Conservation (phyloP, 352 stramenopile species). For the Phytophthora cryptogea region DNA sequence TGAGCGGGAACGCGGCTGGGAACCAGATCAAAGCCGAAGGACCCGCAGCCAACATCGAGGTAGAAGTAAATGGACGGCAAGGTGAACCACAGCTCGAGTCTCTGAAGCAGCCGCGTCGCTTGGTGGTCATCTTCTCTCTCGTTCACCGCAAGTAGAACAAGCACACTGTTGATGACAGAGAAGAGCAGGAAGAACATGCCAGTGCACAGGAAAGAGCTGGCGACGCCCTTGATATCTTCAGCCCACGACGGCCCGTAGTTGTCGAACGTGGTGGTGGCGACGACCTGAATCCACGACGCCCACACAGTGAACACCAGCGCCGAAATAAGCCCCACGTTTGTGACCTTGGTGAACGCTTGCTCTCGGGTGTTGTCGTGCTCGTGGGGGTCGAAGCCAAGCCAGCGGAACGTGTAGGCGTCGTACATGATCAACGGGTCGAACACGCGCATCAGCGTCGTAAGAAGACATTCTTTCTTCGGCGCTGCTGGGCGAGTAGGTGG, state of each 20-base stretch:
- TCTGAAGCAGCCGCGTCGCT: conserved; percentile 16
- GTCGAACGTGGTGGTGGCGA: conserved; percentile 26
- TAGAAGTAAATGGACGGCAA: conserved; percentile 40
- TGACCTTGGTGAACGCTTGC: conserved; percentile 38
- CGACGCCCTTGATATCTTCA: conserved; percentile 15
- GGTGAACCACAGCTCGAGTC: conserved; percentile 31
- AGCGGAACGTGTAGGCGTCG: conserved; percentile 42
- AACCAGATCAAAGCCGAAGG: conserved; percentile 37
- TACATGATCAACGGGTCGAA: conserved; percentile 35
- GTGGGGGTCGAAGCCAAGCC: conserved; percentile 36
- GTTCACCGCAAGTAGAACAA: conserved; percentile 8
- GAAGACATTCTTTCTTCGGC: not conserved
- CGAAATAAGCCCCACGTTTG: conserved; percentile 35
- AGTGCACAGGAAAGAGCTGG: conserved; percentile 19
- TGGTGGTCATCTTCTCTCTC: conserved; percentile 28
- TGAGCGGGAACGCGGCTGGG: conserved; percentile 29
- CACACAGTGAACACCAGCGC: conserved; percentile 34
- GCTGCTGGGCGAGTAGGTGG: not conserved
- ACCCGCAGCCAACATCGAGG: conserved; percentile 22
- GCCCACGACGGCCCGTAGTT: conserved; percentile 23
- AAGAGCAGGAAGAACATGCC: conserved; percentile 35
- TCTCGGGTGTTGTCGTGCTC: conserved; percentile 34
- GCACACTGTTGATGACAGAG: conserved; percentile 34
- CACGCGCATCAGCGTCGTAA: conserved; percentile 12
- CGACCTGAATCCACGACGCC: conserved; percentile 24